phyloP scores from a whole-genome alignment of 106 monocot species.

The Dendrobium catenatum region DNA sequence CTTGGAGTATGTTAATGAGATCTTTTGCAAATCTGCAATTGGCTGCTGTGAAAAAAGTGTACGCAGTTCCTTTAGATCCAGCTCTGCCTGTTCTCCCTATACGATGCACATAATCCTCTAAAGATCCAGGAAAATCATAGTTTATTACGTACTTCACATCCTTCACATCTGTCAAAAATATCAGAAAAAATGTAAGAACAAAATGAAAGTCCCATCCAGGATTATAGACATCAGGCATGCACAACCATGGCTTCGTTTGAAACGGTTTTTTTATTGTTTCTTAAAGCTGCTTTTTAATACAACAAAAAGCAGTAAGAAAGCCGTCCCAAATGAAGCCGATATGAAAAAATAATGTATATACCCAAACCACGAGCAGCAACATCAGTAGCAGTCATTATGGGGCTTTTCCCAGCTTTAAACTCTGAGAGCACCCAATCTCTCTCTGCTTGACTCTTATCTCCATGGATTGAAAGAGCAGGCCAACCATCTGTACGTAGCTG shows the following conservation, averaged over 20 bases:
- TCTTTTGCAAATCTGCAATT: slow-evolving; percentile 95
- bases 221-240: not conserved
- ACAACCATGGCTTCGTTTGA: too few species aligned
- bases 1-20: slow-evolving; percentile 69
- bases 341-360: not conserved
- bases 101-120: slow-evolving; percentile 94
- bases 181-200: not conserved
- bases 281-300: too few species aligned
- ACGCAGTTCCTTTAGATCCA: slow-evolving; percentile 94
- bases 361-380: slow-evolving; percentile 94
- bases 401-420: slow-evolving; percentile 92
- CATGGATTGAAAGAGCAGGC: slow-evolving; percentile 94
- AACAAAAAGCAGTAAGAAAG: too few species aligned
- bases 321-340: too few species aligned
- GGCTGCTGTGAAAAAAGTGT: slow-evolving; percentile 91
- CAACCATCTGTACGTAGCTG: slow-evolving; percentile 91
- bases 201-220: not conserved
- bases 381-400: slow-evolving; percentile 98
- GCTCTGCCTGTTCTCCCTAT: slow-evolving; percentile 89
- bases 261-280: too few species aligned
- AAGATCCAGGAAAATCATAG: slow-evolving; percentile 94
- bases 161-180: slow-evolving; percentile 66
- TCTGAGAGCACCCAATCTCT: slow-evolving; percentile 99
- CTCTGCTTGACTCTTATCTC: slow-evolving; percentile 95
- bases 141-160: slow-evolving; percentile 97